These are phyloP conservation scores for Cladosporium oxysporum DNA, from an alignment of 2,329 filamentous ascomycete species.

Conservation along the genomic window DNA sequence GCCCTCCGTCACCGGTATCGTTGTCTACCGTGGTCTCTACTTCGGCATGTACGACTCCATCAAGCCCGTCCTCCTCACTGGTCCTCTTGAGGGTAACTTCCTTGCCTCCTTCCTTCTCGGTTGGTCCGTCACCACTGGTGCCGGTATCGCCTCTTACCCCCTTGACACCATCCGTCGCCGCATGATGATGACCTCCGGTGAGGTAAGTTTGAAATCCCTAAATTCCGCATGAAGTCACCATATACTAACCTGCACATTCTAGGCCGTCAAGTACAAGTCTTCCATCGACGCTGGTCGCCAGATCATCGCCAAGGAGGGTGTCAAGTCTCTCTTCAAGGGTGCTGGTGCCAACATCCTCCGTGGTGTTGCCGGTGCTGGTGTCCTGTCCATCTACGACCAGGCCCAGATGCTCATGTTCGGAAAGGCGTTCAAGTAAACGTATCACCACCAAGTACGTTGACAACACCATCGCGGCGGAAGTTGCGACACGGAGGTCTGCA, in stretches of 20 bases:
- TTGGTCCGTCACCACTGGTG: constrained; percentile 99
- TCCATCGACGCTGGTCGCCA: constrained; percentile 93
- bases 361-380: constrained; percentile 99
- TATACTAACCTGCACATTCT: constrained; percentile 41
- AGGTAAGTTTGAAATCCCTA: constrained; percentile 50
- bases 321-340: constrained; percentile 99
- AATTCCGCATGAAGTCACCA: neutral
- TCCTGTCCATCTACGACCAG: constrained; percentile 99
- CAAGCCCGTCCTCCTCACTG: constrained; percentile 96
- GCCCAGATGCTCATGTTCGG: constrained; percentile 99
- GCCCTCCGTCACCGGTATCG: constrained; percentile 97
- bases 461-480: constrained; percentile 16
- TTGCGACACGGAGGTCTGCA: constrained; percentile 28
- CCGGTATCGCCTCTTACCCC: constrained; percentile 99
- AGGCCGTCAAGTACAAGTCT: constrained; percentile 99
- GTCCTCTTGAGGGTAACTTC: constrained; percentile 95
- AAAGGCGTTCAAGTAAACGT: constrained; percentile 85
- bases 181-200: constrained; percentile 99
- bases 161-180: constrained; percentile 99
- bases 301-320: constrained; percentile 97
- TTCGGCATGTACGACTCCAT: constrained; percentile 99
- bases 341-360: constrained; percentile 99
- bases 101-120: constrained; percentile 98
- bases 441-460: constrained; percentile 23
- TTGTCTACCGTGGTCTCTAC: constrained; percentile 99